phyloP scores from a whole-genome alignment of 2,329 filamentous ascomycete genomes.

The Gaeumannomyces sp. region DNA sequence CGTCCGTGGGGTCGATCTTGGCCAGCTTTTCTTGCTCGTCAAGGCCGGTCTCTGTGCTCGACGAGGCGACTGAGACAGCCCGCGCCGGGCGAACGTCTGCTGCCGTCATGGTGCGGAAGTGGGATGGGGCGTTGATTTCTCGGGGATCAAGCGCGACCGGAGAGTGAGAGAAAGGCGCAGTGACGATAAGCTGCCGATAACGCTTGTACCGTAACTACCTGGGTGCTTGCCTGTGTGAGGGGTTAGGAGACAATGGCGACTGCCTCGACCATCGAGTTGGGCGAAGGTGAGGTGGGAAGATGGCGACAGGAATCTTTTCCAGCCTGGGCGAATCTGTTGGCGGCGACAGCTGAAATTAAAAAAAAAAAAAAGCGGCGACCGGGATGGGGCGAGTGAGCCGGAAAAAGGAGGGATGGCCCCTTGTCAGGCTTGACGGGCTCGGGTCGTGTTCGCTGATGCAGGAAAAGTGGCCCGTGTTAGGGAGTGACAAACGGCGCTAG shows the following conservation, averaged over 20 bases:
- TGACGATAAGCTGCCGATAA: not conserved
- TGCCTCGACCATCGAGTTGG: slow-evolving; percentile 15
- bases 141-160: not conserved
- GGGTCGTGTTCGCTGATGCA: not conserved
- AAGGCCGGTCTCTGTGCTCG: slow-evolving; percentile 26
- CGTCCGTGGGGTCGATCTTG: slow-evolving; percentile 14
- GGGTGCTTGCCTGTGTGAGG: not conserved
- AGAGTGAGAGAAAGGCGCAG: not conserved
- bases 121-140: not conserved
- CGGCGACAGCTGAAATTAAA: slow-evolving; percentile 4
- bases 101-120: slow-evolving; percentile 18
- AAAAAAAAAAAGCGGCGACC: not conserved
- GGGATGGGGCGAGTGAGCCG: slow-evolving; percentile 4
- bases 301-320: not conserved
- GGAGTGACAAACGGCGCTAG: not conserved
- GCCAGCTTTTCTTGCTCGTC: slow-evolving; percentile 29
- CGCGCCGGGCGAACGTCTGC: slow-evolving; percentile 21
- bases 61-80: slow-evolving; percentile 26
- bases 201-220: not conserved
- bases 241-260: slow-evolving; percentile 2
- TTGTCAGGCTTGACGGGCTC: not conserved
- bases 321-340: not conserved
- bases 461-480: not conserved
- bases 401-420: slow-evolving; percentile 1
- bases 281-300: slow-evolving; percentile 9